These are phyloP conservation scores for Mycena amicta DNA, from an alignment of 768 basidiomycete genomes.

Conservation along the genomic window DNA sequence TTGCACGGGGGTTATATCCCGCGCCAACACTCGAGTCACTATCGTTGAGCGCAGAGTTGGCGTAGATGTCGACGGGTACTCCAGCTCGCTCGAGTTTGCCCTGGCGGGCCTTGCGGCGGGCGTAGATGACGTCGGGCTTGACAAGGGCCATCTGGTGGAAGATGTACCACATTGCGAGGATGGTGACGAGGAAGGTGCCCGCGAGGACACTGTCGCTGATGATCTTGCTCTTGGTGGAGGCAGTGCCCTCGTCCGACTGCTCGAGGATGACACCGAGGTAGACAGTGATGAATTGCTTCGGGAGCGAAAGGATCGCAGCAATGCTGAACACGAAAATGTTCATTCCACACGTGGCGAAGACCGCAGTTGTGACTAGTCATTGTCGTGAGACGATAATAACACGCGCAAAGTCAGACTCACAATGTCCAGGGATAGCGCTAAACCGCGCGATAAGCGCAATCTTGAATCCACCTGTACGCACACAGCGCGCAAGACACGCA, in stretches of 20 bases:
- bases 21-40: conserved; percentile 8
- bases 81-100: conserved; percentile 9
- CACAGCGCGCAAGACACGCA: conserved; percentile 64
- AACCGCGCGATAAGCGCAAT: conserved; percentile 77
- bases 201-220: conserved; percentile 71
- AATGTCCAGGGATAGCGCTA: conserved; percentile 87
- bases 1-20: conserved; percentile 9
- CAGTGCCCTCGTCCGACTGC: conserved; percentile 41
- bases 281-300: conserved; percentile 91
- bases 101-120: conserved; percentile 70
- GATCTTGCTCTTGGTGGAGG: conserved; percentile 54
- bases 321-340: conserved; percentile 72
- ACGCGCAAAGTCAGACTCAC: conserved; percentile 42
- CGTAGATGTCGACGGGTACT: conserved; percentile 1
- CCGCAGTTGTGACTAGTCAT: conserved; percentile 74
- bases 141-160: conserved; percentile 66
- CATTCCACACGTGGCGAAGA: conserved; percentile 92
- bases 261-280: conserved; percentile 86
- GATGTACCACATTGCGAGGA: conserved; percentile 85
- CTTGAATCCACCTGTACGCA: conserved; percentile 87
- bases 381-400: conserved; percentile 6
- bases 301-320: conserved; percentile 81
- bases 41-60: conserved; percentile 18
- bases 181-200: conserved; percentile 70
- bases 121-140: conserved; percentile 70